A percentile compares a stretch with the other conserved stretches of the same genome.
These are phyloP conservation scores for Pholiota conissans DNA, from an alignment of 768 basidiomycete species.

Conservation along the genomic window DNA sequence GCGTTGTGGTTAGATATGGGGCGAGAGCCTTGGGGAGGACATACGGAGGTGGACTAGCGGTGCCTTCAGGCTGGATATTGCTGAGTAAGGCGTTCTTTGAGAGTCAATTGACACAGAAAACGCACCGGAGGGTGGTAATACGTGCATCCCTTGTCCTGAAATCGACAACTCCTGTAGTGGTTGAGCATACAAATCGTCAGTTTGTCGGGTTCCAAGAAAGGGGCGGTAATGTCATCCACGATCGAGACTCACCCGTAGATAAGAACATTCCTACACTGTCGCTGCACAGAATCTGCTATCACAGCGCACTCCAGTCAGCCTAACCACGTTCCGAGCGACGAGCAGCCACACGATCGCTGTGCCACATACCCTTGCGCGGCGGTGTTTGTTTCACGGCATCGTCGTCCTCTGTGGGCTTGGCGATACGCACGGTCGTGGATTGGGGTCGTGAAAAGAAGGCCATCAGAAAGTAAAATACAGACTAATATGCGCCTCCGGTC, in stretches of 20 bases:
- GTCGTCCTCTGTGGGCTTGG: conserved; percentile 53
- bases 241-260: conserved; percentile 74
- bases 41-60: conserved; percentile 28
- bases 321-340: background rate
- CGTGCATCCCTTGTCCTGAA: conserved; percentile 81
- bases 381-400: conserved; percentile 34
- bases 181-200: background rate
- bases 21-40: conserved; percentile 17
- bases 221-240: background rate
- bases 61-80: conserved; percentile 14
- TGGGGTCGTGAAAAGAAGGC: conserved; percentile 70
- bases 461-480: conserved; percentile 37
- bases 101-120: background rate
- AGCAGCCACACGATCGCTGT: conserved; percentile 8
- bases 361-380: conserved; percentile 57
- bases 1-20: conserved; percentile 16
- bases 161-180: conserved; percentile 70
- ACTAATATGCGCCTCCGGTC: conserved; percentile 17
- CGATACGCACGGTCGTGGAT: conserved; percentile 70
- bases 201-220: background rate
- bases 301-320: background rate
- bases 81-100: background rate
- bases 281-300: conserved; percentile 59
- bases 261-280: conserved; percentile 87
- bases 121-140: conserved; percentile 79